These are phyloP conservation scores for Alternaria atra DNA, from an alignment of 2,329 filamentous ascomycete species.

Conservation along the genomic window DNA sequence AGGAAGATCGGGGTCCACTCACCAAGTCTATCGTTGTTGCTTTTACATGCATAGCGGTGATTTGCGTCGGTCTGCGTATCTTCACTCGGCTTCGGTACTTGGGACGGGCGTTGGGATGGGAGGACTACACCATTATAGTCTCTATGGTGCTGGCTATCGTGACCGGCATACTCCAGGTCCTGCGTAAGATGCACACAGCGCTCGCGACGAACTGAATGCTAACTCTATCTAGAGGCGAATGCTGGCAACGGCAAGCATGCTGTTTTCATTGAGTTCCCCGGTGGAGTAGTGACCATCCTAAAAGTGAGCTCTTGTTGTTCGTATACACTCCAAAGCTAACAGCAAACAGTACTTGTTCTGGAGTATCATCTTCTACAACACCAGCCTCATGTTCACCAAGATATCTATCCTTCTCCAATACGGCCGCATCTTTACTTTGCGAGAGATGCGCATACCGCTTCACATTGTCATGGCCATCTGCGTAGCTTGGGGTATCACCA, in stretches of 20 bases:
- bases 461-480: slow-evolving; percentile 33
- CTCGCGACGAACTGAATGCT: not conserved
- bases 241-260: slow-evolving; percentile 37
- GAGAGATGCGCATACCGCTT: slow-evolving; percentile 34
- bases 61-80: slow-evolving; percentile 32
- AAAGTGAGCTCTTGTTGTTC: slow-evolving; percentile 19
- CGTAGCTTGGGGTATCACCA: slow-evolving; percentile 23
- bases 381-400: slow-evolving; percentile 35
- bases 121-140: slow-evolving; percentile 33
- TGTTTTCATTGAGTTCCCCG: slow-evolving; percentile 29
- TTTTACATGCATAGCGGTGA: slow-evolving; percentile 31
- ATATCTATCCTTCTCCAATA: slow-evolving; percentile 43
- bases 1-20: slow-evolving; percentile 28
- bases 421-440: slow-evolving; percentile 35
- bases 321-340: slow-evolving; percentile 7
- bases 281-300: slow-evolving; percentile 15
- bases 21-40: slow-evolving; percentile 24
- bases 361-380: slow-evolving; percentile 38
- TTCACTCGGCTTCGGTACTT: slow-evolving; percentile 29
- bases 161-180: slow-evolving; percentile 22
- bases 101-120: slow-evolving; percentile 26
- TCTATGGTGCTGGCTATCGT: slow-evolving; percentile 28
- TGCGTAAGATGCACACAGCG: slow-evolving; percentile 20
- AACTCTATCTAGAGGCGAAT: slow-evolving; percentile 24
- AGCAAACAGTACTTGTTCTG: slow-evolving; percentile 33